Conservation (phyloP, 129 eudicot species). For the Dittrichia graveolens region DNA sequence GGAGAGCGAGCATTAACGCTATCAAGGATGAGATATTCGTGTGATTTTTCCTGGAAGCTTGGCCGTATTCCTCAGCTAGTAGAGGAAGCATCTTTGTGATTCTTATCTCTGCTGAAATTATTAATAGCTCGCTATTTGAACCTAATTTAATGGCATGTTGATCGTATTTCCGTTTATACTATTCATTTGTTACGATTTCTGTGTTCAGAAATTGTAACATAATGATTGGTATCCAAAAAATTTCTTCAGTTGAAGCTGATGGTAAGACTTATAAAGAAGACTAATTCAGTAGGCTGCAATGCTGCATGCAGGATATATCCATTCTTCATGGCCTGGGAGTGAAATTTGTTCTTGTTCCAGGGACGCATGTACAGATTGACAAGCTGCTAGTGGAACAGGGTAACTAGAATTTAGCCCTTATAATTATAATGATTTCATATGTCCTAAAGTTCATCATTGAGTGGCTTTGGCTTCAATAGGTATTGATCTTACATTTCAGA, state of each 20-base stretch:
- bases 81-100: slow-evolving; percentile 86
- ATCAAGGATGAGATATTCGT: slow-evolving; percentile 75
- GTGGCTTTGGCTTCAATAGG: neutral
- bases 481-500: too few relatives aligned
- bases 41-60: slow-evolving; percentile 74
- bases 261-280: neutral
- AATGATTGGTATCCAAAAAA: neutral
- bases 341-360: slow-evolving; percentile 92
- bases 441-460: neutral
- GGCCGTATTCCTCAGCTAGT: slow-evolving; percentile 93
- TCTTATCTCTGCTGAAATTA: slow-evolving; percentile 75
- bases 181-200: too few relatives aligned
- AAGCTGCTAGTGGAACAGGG: slow-evolving; percentile 80
- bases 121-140: slow-evolving; percentile 69
- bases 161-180: neutral
- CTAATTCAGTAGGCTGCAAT: neutral
- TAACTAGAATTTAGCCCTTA: too few relatives aligned
- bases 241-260: neutral
- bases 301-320: slow-evolving; percentile 73
- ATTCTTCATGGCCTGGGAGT: slow-evolving; percentile 89
- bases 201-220: neutral
- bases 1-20: slow-evolving; percentile 37
- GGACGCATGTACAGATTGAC: slow-evolving; percentile 94
- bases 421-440: too few relatives aligned
- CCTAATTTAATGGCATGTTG: slow-evolving; percentile 70